Percentiles rank a stretch among this genome's conserved stretches.
Conservation (phyloP, 2,329 filamentous ascomycete genomes). For the Colletotrichum cereale region DNA sequence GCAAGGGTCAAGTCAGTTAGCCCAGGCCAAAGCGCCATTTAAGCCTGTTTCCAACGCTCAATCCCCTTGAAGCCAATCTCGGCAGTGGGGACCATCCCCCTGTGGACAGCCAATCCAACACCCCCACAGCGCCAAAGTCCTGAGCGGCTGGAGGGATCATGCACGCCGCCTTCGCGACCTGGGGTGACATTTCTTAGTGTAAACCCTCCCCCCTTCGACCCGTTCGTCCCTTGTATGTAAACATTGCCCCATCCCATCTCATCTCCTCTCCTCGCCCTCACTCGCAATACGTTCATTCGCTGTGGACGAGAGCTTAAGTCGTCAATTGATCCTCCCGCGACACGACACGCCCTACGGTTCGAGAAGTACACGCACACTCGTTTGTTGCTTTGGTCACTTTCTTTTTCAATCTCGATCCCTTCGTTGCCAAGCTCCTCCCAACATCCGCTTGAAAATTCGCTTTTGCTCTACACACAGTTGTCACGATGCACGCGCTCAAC, state of each 20-base stretch:
- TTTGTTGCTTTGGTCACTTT: conserved; percentile 5
- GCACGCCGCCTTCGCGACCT: conserved; percentile 31
- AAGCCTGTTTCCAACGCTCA: conserved; percentile 31
- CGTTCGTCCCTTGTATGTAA: conserved; percentile 20
- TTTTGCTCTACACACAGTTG: not conserved
- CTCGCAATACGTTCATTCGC: not conserved
- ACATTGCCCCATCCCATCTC: conserved; percentile 17
- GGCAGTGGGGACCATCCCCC: conserved; percentile 26
- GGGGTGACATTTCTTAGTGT: conserved; percentile 26
- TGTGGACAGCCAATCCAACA: conserved; percentile 10
- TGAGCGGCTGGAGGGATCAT: conserved; percentile 33
- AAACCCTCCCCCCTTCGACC: conserved; percentile 11
- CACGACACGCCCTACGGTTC: conserved; percentile 19
- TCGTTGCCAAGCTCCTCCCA: not conserved
- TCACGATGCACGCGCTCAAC: conserved; percentile 49
- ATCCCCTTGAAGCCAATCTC: conserved; percentile 36
- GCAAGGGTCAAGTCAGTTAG: conserved; percentile 18
- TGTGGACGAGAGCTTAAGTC: conserved; percentile 23
- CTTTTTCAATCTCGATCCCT: not conserved
- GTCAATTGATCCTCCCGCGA: conserved; percentile 1
- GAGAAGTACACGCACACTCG: not conserved
- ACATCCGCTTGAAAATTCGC: not conserved
- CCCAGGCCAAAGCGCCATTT: conserved; percentile 19
- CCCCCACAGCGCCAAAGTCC: conserved; percentile 12
- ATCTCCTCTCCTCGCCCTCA: conserved; percentile 4